phyloP scores from a whole-genome alignment of 2,329 filamentous ascomycete genomes.

The Sporothrix euskadiensis region DNA sequence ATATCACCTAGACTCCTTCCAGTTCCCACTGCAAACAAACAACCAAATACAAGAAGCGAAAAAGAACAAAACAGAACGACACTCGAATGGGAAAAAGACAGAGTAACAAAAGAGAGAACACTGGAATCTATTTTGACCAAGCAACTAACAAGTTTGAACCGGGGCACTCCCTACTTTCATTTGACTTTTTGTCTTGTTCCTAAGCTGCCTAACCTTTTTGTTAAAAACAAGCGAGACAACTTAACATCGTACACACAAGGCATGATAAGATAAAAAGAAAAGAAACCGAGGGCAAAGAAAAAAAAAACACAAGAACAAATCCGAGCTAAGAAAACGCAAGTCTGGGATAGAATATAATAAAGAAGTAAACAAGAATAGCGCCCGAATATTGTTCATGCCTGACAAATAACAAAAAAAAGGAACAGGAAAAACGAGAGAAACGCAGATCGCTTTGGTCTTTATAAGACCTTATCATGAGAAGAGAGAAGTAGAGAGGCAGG shows the following conservation, averaged over 20 bases:
- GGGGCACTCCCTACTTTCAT: not conserved
- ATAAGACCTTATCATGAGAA: slow-evolving; percentile 1
- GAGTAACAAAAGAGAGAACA: not conserved
- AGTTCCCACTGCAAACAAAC: not conserved
- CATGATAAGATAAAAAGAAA: not conserved
- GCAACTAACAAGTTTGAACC: not conserved
- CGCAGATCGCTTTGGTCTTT: not conserved
- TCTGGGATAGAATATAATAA: not conserved
- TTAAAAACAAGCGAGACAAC: slow-evolving; percentile 1
- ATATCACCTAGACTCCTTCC: not conserved
- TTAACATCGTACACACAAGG: slow-evolving; percentile 8
- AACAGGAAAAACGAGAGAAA: not conserved
- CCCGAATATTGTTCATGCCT: slow-evolving; percentile 12
- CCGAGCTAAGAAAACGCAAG: not conserved
- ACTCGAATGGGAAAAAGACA: not conserved
- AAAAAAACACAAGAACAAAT: not conserved
- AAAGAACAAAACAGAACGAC: not conserved
- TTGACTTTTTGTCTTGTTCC: slow-evolving; percentile 2
- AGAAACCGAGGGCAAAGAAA: not conserved
- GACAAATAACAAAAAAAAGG: not conserved
- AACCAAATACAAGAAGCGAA: not conserved
- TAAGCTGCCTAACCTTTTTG: not conserved
- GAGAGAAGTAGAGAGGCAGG: not conserved
- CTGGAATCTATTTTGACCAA: not conserved
- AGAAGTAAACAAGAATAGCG: not conserved